Percentiles rank a stretch among this genome's conserved stretches.
These are phyloP conservation scores for Blastomyces silverae DNA, from an alignment of 2,329 filamentous ascomycete species.

Conservation along the genomic window DNA sequence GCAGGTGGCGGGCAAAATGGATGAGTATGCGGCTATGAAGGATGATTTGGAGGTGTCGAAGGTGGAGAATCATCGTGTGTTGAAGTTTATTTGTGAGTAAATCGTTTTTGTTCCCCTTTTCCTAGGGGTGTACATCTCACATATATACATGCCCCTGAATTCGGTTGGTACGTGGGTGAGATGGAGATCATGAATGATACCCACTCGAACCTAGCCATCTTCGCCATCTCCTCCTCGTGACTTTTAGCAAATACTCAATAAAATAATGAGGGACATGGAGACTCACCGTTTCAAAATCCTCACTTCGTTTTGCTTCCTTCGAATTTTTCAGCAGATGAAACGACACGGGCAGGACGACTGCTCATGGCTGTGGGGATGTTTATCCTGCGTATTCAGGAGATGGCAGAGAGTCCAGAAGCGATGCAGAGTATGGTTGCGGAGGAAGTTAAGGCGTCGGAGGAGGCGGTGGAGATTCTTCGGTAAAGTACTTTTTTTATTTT, in stretches of 20 bases:
- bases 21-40: not conserved
- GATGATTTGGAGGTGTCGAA: not conserved
- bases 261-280: not conserved
- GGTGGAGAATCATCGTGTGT: too few species aligned
- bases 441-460: conserved; percentile 3
- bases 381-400: conserved; percentile 3
- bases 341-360: conserved; percentile 1
- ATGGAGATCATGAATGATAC: not conserved
- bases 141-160: not conserved
- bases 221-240: not conserved
- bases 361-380: conserved; percentile 2
- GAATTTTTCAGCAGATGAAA: not conserved
- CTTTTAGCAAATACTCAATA: not conserved
- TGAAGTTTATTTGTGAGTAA: too few species aligned
- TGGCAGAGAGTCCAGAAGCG: not conserved
- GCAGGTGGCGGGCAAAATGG: not conserved
- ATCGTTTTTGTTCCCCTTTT: too few species aligned
- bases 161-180: not conserved
- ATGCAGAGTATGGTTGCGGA: conserved; percentile 2
- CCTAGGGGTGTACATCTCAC: too few species aligned
- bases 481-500: not conserved
- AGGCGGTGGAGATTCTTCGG: not conserved
- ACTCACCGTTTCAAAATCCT: not conserved
- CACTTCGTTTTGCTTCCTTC: not conserved
- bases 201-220: not conserved